Evolutionary conservation across 2,329 filamentous ascomycete species (phyloP), one percentile per base, ranked within the genome.

Genomic region (Penicillium sp.): DNA sequence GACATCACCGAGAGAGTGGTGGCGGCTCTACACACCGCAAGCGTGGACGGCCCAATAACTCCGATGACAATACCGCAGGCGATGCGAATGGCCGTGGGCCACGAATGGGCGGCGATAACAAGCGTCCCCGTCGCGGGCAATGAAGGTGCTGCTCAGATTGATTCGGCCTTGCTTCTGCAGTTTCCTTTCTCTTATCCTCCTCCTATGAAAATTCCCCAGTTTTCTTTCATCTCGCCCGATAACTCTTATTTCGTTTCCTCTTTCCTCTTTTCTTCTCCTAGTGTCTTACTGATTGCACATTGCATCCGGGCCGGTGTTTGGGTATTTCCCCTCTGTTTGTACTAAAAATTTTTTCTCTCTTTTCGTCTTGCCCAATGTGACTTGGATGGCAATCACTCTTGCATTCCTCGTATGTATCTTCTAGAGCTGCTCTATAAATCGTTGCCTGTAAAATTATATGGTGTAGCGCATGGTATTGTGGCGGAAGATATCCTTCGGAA

Each of bases 21-120:
- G 61, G 64, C 18, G 65, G 68, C 31, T 64, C 69, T 33, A 64
- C 62, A 4, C 73, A 73, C 54, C 73, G 75, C 55, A 77, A 77
- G 58, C 75, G 75, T 54, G 71, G 73, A 54, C 72, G 74, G 43
- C 69, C 70, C 18, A 75, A 75, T 44, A 75, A 75, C 50, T 70
- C 69, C 18, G 73, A 76, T 4, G 71, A 72, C 44, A 69, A 71
- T 16, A 58, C 68, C 39, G 66, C 66, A 22, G 65, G 60, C 14
- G 64, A 66, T 50, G 62, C 63, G 46, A 62, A 60, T 37, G 67
- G 63, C 16, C 69, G 76, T 36, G 76, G 75, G n/a, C 71, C 69
- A 56, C 67, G 77, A n/a, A 72, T 72, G 62, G 73, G 75, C 14
- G 70, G 70, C 55, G 77, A 79, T 14, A 77, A 66, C 60, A 79